phyloP scores from a whole-genome alignment of 1,284 basidiomycete species.

The Meira miltonrushii region DNA sequence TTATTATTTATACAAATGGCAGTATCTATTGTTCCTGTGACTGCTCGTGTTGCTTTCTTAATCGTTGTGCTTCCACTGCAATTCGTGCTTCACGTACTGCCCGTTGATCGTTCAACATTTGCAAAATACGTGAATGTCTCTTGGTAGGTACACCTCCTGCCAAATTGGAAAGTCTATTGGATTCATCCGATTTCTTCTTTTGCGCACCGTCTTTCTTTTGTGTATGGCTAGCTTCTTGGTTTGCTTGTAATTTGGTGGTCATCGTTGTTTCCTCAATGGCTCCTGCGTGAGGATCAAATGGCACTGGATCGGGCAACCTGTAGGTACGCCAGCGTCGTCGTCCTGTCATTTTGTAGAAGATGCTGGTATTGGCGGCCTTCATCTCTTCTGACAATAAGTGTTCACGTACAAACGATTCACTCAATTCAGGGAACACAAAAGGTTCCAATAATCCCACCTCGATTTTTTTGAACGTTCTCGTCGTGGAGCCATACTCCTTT shows the following conservation, averaged over 20 bases:
- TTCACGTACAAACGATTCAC: conserved; percentile 1
- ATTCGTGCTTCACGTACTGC: conserved; percentile 31
- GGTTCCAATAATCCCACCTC: conserved; percentile 50
- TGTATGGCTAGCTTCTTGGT: neutral
- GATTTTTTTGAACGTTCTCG: conserved; percentile 46
- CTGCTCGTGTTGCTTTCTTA: too few relatives aligned
- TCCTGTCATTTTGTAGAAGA: neutral
- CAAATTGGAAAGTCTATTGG: too few relatives aligned
- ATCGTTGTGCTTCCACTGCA: conserved; percentile 7
- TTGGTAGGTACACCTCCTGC: conserved; percentile 27
- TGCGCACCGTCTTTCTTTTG: too few relatives aligned
- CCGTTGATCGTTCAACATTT: conserved; percentile 27
- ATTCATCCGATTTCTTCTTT: too few relatives aligned
- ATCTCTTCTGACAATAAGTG: conserved; percentile 7
- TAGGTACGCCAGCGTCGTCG: conserved; percentile 15
- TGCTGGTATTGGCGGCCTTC: conserved; percentile 15
- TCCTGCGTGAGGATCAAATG: conserved; percentile 6
- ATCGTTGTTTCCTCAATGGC: conserved; percentile 1
- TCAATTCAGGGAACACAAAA: conserved; percentile 47
- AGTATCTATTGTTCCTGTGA: too few relatives aligned
- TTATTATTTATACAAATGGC: too few relatives aligned
- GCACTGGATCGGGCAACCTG: conserved; percentile 16
- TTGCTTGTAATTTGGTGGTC: neutral
- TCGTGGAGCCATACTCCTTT: conserved; percentile 58
- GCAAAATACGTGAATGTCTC: conserved; percentile 38